A percentile compares a stretch with the other conserved stretches of the same genome.
Evolutionary conservation across 2,329 filamentous ascomycete genomes (phyloP).

Genomic region (Fusarium odoratissimum): DNA sequence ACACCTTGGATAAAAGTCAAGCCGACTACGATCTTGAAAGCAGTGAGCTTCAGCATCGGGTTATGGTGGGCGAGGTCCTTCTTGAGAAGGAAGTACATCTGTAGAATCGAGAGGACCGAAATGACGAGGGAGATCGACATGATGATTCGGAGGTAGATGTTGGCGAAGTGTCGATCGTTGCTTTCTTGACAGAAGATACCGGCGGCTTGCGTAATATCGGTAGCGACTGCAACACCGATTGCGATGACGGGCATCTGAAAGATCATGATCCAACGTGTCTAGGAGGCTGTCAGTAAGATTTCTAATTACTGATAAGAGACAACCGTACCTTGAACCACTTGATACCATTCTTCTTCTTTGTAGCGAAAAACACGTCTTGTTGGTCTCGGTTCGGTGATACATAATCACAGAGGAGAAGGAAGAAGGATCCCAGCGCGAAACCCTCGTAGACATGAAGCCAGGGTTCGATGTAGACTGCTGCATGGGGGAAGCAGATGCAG

Average conservation of each 20-base stretch:
- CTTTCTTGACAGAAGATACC: conserved; percentile 34
- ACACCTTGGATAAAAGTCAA: conserved; percentile 36
- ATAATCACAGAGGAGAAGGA: conserved; percentile 39
- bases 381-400: conserved; percentile 31
- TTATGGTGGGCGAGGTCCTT: conserved; percentile 31
- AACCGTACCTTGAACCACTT: conserved; percentile 32
- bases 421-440: conserved; percentile 34
- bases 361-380: conserved; percentile 39
- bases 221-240: conserved; percentile 12
- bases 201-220: conserved; percentile 27
- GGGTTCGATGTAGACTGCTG: conserved; percentile 31
- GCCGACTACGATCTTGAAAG: conserved; percentile 36
- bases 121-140: conserved; percentile 17
- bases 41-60: conserved; percentile 35
- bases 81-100: conserved; percentile 34
- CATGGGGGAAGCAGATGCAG: conserved; percentile 14
- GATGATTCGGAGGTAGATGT: conserved; percentile 17
- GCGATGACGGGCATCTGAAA: conserved; percentile 40
- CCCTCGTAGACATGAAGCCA: conserved; percentile 36
- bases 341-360: conserved; percentile 31
- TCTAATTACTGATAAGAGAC: accelerated
- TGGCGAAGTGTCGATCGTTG: conserved; percentile 27
- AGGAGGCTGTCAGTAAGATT: accelerated
- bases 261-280: conserved; percentile 40
- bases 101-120: conserved; percentile 29